Base-by-base conservation (phyloP, 2,329 filamentous ascomycete genomes). In the Fusarium sp. region DNA sequence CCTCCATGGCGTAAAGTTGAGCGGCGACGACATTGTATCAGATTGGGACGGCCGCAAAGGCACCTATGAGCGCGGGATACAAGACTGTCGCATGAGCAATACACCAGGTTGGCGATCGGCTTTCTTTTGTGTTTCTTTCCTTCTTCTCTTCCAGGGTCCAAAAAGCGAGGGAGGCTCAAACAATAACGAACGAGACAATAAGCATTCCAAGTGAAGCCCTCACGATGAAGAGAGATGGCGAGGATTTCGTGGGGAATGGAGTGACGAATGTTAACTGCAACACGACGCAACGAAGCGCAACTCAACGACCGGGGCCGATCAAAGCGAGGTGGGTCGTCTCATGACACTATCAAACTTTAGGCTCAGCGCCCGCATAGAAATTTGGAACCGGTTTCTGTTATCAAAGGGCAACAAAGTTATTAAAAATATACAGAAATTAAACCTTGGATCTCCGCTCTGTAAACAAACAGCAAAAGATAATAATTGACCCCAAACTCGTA, bases 1-100 rank as follows among this genome's bases (percentile, higher is more conserved):
- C 72, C 83, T 79, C 83, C 84, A 86, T 12, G 84, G 79, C 35
- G 83, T 80, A 76, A 86, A 85, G 68, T 80, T 80, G 59, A 82
- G 79, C 6, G 84, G 80, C 64, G 80, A 82, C 48, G 84, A 84
- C 84, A 86, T 86, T 41, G 31, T 52, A 54, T 28, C 33, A 52
- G 35, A 55, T 70, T 66, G 60, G 48, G 38, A 52, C 52, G 46
- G 54, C 63, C 35, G 56, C 43, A 58, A 56, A 57, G 47, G 64
- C 66, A 72, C 72, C 58, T 57, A 44, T 60, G 52, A 63, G 63
- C 42, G 49, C 62, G 49, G 48, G 65, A 62, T 58, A 58, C 50
- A 71, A 57, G 33, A 53, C 42, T 68, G 54, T 71, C 44, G 70
- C 70, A 75, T 74, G 66, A 57, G 57, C 39, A 57, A 49, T 43